A percentile compares a stretch with the other conserved stretches of the same genome.
These are phyloP conservation scores for Cucurbita moschata DNA, from an alignment of 306 rosid genomes.

Conservation along the genomic window DNA sequence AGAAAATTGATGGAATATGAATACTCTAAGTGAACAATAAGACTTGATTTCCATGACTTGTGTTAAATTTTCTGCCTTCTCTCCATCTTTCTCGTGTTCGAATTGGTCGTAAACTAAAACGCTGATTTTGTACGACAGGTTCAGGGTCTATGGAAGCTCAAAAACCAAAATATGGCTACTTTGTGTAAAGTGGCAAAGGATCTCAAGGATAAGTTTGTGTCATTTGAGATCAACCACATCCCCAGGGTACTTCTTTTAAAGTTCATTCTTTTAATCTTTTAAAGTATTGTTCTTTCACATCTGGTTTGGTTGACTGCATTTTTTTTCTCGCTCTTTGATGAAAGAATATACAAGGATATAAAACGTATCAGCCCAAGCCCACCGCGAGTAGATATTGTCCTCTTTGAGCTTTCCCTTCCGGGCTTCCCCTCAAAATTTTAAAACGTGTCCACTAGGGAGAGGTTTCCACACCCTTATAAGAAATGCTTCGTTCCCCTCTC, in stretches of 20 bases:
- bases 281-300: too few species aligned
- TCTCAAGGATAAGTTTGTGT: constrained; percentile 36
- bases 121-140: constrained; percentile 26
- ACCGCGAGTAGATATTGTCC: too few species aligned
- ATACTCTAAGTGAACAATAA: background rate
- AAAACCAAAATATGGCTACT: constrained; percentile 43
- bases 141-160: constrained; percentile 57
- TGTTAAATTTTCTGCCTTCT: background rate
- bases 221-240: constrained; percentile 60
- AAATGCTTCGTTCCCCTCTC: too few species aligned
- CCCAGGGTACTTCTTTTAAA: constrained; percentile 31
- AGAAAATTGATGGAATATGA: background rate
- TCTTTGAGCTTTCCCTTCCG: too few species aligned
- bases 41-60: background rate
- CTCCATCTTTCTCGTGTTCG: background rate
- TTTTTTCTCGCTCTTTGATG: background rate
- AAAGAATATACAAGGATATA: too few species aligned
- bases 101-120: background rate
- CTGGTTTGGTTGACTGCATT: background rate
- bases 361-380: too few species aligned
- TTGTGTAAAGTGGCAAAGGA: constrained; percentile 50
- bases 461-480: too few species aligned
- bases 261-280: background rate
- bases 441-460: too few species aligned
- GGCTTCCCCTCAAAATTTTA: too few species aligned